Percentiles rank a stretch among this genome's conserved stretches.
Evolutionary conservation across 2,329 filamentous ascomycete species (phyloP).

Genomic region (Rutstroemia sp.): DNA sequence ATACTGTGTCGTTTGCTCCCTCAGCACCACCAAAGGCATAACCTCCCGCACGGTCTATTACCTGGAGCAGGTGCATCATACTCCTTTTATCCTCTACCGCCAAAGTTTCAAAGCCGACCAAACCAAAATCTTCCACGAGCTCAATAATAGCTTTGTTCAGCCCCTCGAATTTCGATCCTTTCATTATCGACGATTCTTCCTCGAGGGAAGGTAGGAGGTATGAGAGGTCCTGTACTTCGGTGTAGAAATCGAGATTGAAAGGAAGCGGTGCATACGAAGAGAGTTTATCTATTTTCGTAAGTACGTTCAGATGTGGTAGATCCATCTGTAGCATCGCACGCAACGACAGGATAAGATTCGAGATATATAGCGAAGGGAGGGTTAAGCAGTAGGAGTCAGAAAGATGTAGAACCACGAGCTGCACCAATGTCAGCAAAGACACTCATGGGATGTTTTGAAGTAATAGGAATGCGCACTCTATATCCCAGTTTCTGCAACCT

Average conservation of each 20-base stretch:
- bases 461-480: constrained; percentile 53
- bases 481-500: constrained; percentile 86
- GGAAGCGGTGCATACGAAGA: constrained; percentile 76
- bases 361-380: constrained; percentile 89
- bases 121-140: constrained; percentile 79
- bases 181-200: constrained; percentile 63
- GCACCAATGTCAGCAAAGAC: constrained; percentile 23
- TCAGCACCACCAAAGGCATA: constrained; percentile 89
- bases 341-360: constrained; percentile 84
- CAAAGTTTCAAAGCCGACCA: constrained; percentile 87
- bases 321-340: constrained; percentile 98
- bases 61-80: constrained; percentile 85
- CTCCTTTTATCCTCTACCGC: constrained; percentile 95
- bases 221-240: constrained; percentile 87
- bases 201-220: constrained; percentile 78
- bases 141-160: constrained; percentile 83
- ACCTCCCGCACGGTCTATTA: constrained; percentile 85
- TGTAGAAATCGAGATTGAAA: constrained; percentile 96
- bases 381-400: constrained; percentile 92
- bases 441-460: too few relatives aligned
- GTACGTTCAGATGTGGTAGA: constrained; percentile 87
- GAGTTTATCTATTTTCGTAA: constrained; percentile 97
- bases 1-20: constrained; percentile 92
- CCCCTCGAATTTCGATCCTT: constrained; percentile 69
- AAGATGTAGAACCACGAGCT: constrained; percentile 91